Percentiles rank a stretch among this genome's conserved stretches.
Evolutionary conservation across 2,329 filamentous ascomycete genomes (phyloP).

Genomic region (Colletotrichum filicis): DNA sequence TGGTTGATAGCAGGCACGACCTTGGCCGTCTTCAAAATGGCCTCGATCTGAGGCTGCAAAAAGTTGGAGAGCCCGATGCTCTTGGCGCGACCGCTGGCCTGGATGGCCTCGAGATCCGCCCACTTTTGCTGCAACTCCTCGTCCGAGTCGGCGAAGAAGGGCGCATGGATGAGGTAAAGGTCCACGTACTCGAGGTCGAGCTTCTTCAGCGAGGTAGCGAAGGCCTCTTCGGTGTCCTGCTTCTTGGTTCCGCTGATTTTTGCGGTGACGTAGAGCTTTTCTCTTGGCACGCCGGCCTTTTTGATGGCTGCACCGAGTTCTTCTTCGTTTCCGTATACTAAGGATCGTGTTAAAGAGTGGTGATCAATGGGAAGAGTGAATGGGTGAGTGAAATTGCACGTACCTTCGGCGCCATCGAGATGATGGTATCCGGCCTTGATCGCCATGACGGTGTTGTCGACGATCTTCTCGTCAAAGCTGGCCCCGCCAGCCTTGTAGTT

Average conservation of each 20-base stretch:
- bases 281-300: slow-evolving; percentile 70
- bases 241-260: slow-evolving; percentile 59
- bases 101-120: slow-evolving; percentile 73
- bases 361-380: neutral
- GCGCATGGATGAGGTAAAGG: slow-evolving; percentile 73
- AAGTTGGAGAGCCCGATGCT: slow-evolving; percentile 87
- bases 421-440: slow-evolving; percentile 78
- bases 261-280: slow-evolving; percentile 75
- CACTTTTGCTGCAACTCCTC: slow-evolving; percentile 68
- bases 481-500: slow-evolving; percentile 65
- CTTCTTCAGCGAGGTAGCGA: slow-evolving; percentile 70
- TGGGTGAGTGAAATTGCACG: slow-evolving; percentile 26
- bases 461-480: slow-evolving; percentile 65
- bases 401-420: slow-evolving; percentile 79
- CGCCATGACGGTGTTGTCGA: slow-evolving; percentile 66
- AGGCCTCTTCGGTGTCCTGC: slow-evolving; percentile 58
- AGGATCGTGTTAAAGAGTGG: slow-evolving; percentile 23
- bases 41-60: slow-evolving; percentile 64
- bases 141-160: slow-evolving; percentile 61
- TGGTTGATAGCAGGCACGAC: slow-evolving; percentile 79
- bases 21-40: slow-evolving; percentile 67
- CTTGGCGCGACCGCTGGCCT: slow-evolving; percentile 70
- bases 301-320: slow-evolving; percentile 80
- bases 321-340: slow-evolving; percentile 72
- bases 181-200: slow-evolving; percentile 79